Conservation (phyloP, 176 grass and related monocot genomes). For the Oryza rufipogon region DNA sequence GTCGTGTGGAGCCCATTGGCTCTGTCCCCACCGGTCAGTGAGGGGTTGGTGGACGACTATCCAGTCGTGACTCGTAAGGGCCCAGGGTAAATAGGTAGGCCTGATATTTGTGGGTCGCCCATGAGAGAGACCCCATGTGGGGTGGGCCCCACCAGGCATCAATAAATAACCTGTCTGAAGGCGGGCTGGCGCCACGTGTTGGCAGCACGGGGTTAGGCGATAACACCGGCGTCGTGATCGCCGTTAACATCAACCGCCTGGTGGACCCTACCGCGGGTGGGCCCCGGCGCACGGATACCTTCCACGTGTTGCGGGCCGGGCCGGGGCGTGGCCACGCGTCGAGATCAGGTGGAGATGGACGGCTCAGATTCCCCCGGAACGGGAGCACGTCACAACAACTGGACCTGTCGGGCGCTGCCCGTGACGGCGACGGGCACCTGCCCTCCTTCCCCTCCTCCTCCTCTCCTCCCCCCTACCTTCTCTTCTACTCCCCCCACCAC, state of each 20-base stretch:
- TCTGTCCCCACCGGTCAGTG: not conserved
- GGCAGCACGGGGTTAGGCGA: slow-evolving; percentile 7
- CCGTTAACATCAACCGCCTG: slow-evolving; percentile 31
- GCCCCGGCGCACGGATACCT: not conserved
- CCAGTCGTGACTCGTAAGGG: rapidly evolving
- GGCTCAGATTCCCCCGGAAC: slow-evolving; percentile 26
- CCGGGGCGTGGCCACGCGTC: slow-evolving; percentile 15
- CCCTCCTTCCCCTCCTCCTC: slow-evolving; percentile 1
- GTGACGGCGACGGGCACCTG: slow-evolving; percentile 63
- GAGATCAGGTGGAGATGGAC: slow-evolving; percentile 4
- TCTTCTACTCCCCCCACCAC: slow-evolving; percentile 36
- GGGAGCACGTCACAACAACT: slow-evolving; percentile 36
- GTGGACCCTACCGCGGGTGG: not conserved
- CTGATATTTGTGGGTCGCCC: slow-evolving; percentile 44
- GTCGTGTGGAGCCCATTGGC: rapidly evolving
- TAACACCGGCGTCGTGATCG: slow-evolving; percentile 43
- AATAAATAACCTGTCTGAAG: slow-evolving; percentile 41
- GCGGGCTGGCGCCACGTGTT: slow-evolving; percentile 49
- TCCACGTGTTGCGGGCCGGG: slow-evolving; percentile 11
- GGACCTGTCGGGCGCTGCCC: slow-evolving; percentile 56
- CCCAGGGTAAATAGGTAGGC: not conserved
- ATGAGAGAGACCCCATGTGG: slow-evolving; percentile 43
- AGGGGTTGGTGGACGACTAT: rapidly evolving
- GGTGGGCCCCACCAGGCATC: slow-evolving; percentile 34
- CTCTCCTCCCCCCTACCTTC: not conserved